Base-by-base conservation (phyloP, 192 early-diverging fungal species). In the Funneliformis geosporum region DNA sequence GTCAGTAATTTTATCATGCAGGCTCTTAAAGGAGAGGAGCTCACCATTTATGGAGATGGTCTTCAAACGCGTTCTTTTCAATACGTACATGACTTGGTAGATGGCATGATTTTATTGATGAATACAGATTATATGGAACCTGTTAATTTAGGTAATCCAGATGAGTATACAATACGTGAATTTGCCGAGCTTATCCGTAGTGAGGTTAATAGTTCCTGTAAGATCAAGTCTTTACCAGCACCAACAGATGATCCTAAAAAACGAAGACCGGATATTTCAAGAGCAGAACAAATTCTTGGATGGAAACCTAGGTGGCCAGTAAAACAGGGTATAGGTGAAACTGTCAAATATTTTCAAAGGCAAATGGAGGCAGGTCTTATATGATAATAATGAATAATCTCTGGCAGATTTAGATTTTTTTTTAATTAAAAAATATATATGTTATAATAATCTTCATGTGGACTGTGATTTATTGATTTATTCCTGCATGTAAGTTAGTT, bases 1-100 rank as follows among this genome's bases (percentile, higher is more conserved):
- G 93, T 95, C 16, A 91, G 90, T 80, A 95, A 95, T 81, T 95
- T 95, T 74, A 95, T 95, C 80, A 91, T 94, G 82, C 94, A 95
- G 82, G 92, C 93, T 1, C 80, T 95, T 23, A 85, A 88, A 60
- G 92, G 93, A 4, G 87, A 95, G 80, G 85, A 92, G 46, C 66
- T 95, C 39, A 95, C 94, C 23, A 85, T 95, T 11, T 95, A 94
- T 83, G 94, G 94, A 16, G 92, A 92, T 70, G 94, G 94, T 14
- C 79, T 80, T 14, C 92, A 95, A 79, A 95, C 94, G 3, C 86
- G 94, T 39, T 94, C 92, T 42, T 95, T 95, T 85, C 93, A 95
- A 80, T 95, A 95, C 72, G 86, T 95, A 11, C 93, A 95, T 74
- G 94, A 95, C 80, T 83, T 95, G 23, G 90, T 95, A 10, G 94